These are phyloP conservation scores for Paratinospora sagittata DNA, from an alignment of 164 flowering plant genomes.

Conservation along the genomic window DNA sequence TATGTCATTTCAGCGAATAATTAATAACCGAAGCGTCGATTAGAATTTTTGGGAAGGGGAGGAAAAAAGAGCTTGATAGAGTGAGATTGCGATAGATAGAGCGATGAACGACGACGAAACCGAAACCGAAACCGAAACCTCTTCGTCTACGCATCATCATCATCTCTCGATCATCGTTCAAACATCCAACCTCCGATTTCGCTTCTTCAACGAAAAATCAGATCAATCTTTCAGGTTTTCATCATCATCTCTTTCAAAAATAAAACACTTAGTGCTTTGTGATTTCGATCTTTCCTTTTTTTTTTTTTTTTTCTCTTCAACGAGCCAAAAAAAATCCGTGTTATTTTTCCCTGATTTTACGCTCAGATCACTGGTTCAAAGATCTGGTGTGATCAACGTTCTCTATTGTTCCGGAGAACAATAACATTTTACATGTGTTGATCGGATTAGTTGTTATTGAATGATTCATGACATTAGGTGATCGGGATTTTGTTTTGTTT, in stretches of 20 bases:
- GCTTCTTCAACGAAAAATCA: conserved; percentile 3
- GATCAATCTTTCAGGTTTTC: background rate
- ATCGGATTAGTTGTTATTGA: background rate
- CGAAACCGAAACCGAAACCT: conserved; percentile 5
- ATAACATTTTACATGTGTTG: background rate
- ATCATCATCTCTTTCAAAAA: background rate
- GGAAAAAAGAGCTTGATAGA: conserved; percentile 15
- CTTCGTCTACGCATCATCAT: conserved; percentile 1
- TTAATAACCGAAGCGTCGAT: conserved; percentile 12
- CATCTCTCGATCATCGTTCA: background rate
- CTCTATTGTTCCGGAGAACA: background rate
- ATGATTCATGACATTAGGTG: background rate
- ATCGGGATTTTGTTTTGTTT: background rate
- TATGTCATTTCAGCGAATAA: background rate
- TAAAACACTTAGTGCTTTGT: background rate
- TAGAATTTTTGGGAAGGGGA: conserved; percentile 15
- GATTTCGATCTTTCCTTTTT: background rate
- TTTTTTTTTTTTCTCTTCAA: background rate
- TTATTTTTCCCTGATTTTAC: background rate
- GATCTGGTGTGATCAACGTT: background rate
- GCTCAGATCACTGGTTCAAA: background rate
- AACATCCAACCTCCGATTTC: conserved; percentile 1
- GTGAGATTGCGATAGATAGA: conserved; percentile 8
- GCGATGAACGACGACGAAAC: conserved; percentile 4
- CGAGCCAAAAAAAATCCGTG: background rate